Evolutionary conservation across 768 basidiomycete species (phyloP), one percentile per base, ranked within the genome.

Genomic region (Psilocybe cubensis): DNA sequence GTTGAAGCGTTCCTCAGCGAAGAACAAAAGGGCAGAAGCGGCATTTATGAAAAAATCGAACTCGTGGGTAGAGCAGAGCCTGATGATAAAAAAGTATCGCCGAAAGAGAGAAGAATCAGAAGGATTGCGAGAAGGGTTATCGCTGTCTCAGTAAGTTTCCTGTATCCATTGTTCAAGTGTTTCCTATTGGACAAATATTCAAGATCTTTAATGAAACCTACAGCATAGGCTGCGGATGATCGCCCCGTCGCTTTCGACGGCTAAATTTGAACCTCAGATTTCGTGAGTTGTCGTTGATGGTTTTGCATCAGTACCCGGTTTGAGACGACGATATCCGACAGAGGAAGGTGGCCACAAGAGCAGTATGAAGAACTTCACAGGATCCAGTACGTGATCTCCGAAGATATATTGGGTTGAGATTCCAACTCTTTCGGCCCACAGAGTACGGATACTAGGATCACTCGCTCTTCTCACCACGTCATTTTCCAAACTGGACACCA

Each of bases 1-100:
- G 67, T 80, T 5, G 79, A 80, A 64, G 76, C 76, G 3, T 74
- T 80, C 60, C 72, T 80, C 8, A 72, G 75, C 1, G 78, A 79
- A 62, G 78, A 79, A 60, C 71, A 70, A 4, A 69, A 69, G 12
- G 72, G 72, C 2, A 64, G 73, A 20, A 53, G 57, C 17, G 74
- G 74, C 2, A 50, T 72, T 41, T 49, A 63, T 40, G 73, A 74
- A 54, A 68, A 71, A 45, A 63, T 68, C 7, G 58, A 68, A 20
- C 69, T 69, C 46, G 62, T 18, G 1, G 52, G 21, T 8, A 21
- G 27, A 1, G 52, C 42, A 46, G 62, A 29, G 3, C 23, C 59
- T 6, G 66, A 68, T 33, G 60, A 61, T 14, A 62, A 62, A 21
- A 67, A 63, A 17, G 62, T 67, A 20, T 74, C 76, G 9, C 62